Conservation (phyloP, 345 rosid species). For the Microcos paniculata region DNA sequence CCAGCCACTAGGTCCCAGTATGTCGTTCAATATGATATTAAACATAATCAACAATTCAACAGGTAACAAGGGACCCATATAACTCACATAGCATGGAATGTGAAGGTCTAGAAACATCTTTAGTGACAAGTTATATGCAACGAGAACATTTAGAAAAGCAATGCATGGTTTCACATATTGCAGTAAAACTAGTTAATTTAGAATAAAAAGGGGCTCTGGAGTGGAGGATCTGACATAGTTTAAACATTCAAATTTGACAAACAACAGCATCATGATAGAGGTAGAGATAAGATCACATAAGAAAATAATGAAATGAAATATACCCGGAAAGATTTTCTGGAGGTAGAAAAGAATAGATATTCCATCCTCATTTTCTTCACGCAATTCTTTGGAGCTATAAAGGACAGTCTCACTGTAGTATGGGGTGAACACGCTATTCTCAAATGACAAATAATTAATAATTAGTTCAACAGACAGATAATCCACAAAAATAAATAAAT, state of each 20-base stretch:
- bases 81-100: neutral
- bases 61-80: neutral
- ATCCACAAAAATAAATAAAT: neutral
- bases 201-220: neutral
- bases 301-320: slow-evolving; percentile 15
- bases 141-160: neutral
- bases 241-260: neutral
- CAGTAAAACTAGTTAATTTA: neutral
- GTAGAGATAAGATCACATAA: neutral
- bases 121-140: neutral
- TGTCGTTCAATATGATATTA: neutral
- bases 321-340: slow-evolving; percentile 98
- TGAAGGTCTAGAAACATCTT: neutral
- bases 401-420: slow-evolving; percentile 99
- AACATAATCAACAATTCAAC: neutral
- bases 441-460: slow-evolving; percentile 18
- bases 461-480: slow-evolving; percentile 9
- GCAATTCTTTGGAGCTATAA: slow-evolving; percentile 86
- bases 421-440: slow-evolving; percentile 89
- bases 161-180: neutral
- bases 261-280: neutral
- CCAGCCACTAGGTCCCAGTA: neutral
- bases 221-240: neutral
- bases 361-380: slow-evolving; percentile 96
- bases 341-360: slow-evolving; percentile 96